Conservation (phyloP, 2,329 filamentous ascomycete genomes). For the Aspergillus sp. region DNA sequence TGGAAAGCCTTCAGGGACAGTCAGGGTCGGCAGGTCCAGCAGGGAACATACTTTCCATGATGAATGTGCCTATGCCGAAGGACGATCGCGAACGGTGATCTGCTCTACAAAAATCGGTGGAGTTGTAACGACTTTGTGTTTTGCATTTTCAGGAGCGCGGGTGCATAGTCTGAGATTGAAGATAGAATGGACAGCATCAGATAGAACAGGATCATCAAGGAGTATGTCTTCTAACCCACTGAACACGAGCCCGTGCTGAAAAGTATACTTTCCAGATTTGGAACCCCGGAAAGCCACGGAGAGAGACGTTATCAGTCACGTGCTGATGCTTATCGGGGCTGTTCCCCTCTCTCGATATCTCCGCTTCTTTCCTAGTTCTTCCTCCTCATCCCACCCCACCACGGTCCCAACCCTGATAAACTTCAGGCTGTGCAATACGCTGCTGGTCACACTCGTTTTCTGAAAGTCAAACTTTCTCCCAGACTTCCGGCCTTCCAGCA, state of each 20-base stretch:
- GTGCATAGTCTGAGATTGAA: background rate
- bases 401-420: conserved; percentile 2
- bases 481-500: background rate
- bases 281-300: background rate
- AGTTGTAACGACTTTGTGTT: background rate
- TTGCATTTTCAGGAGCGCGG: background rate
- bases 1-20: conserved; percentile 92
- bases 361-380: background rate
- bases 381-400: conserved; percentile 4
- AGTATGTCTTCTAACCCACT: background rate
- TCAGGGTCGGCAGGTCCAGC: conserved; percentile 81
- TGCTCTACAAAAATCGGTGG: too few relatives aligned
- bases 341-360: conserved; percentile 19
- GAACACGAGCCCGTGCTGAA: background rate
- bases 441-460: conserved; percentile 3
- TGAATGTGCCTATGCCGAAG: conserved; percentile 78
- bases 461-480: background rate
- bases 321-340: conserved; percentile 12
- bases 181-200: background rate
- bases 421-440: conserved; percentile 3
- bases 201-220: background rate
- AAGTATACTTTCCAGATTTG: background rate
- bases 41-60: conserved; percentile 80
- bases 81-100: conserved; percentile 58
- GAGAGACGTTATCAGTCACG: conserved; percentile 6